Percentiles rank a stretch among this genome's conserved stretches.
Conservation (phyloP, 2,329 filamentous ascomycete genomes). For the Aspergillus sojae region DNA sequence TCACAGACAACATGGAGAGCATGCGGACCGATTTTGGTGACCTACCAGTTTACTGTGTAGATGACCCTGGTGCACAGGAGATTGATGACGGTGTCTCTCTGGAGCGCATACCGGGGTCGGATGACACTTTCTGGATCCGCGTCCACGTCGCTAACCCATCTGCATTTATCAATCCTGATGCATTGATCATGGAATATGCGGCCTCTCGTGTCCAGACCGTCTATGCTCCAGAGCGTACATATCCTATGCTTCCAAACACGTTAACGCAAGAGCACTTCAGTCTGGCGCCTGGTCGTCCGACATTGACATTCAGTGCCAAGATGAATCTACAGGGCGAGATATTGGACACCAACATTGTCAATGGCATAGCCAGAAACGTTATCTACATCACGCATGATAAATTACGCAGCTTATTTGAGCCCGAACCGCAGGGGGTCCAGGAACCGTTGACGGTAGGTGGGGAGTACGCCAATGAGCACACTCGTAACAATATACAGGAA, state of each 20-base stretch:
- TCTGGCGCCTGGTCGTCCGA: conserved; percentile 55
- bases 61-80: conserved; percentile 56
- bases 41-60: conserved; percentile 62
- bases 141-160: conserved; percentile 67
- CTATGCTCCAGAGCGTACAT: conserved; percentile 57
- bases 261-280: conserved; percentile 57
- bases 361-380: conserved; percentile 59
- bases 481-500: conserved; percentile 28
- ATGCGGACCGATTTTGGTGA: conserved; percentile 61
- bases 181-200: conserved; percentile 58
- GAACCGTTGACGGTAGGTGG: conserved; percentile 36
- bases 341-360: conserved; percentile 56
- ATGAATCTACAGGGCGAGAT: conserved; percentile 55
- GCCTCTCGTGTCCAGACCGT: conserved; percentile 56
- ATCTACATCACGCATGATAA: conserved; percentile 53
- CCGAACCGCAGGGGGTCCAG: conserved; percentile 18
- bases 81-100: conserved; percentile 67
- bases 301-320: conserved; percentile 63
- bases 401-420: conserved; percentile 43
- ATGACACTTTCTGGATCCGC: conserved; percentile 59
- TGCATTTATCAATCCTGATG: conserved; percentile 58
- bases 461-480: conserved; percentile 22
- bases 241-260: conserved; percentile 59
- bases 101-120: conserved; percentile 49
- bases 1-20: conserved; percentile 59